Percentiles rank a stretch among this genome's conserved stretches.
Conservation (phyloP, 441 rosid species). For the Gossypium schwendimanii region DNA sequence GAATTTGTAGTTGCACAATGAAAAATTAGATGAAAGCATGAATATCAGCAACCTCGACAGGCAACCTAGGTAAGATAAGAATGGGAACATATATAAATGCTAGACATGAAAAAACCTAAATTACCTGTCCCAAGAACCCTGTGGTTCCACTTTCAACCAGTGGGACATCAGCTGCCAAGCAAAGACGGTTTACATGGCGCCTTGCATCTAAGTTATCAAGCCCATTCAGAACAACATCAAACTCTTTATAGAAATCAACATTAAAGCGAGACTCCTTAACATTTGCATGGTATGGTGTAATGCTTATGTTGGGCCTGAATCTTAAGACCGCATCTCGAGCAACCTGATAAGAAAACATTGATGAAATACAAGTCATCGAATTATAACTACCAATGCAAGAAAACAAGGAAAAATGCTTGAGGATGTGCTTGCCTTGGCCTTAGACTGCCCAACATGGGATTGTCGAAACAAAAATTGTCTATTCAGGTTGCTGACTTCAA, state of each 20-base stretch:
- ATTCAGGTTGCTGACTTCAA: slow-evolving; percentile 97
- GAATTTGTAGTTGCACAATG: background rate
- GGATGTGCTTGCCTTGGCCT: slow-evolving; percentile 63
- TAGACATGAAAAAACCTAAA: slow-evolving; percentile 10
- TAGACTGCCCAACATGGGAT: slow-evolving; percentile 93
- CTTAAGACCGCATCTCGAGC: slow-evolving; percentile 92
- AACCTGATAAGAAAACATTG: slow-evolving; percentile 44
- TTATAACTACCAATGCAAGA: background rate
- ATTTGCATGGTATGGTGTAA: slow-evolving; percentile 80
- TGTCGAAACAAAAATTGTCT: slow-evolving; percentile 89
- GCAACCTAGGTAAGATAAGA: slow-evolving; percentile 3
- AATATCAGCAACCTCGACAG: background rate
- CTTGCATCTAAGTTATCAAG: slow-evolving; percentile 95
- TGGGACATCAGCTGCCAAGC: slow-evolving; percentile 93
- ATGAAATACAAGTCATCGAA: background rate
- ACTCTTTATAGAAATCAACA: slow-evolving; percentile 85
- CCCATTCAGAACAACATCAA: slow-evolving; percentile 87
- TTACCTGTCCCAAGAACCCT: slow-evolving; percentile 96
- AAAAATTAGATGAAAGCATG: background rate
- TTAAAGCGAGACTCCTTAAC: slow-evolving; percentile 75
- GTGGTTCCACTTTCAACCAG: slow-evolving; percentile 98
- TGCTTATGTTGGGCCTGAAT: slow-evolving; percentile 76
- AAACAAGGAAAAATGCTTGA: background rate
- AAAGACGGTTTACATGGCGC: slow-evolving; percentile 93
- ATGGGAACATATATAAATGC: background rate